These are phyloP conservation scores for Lablab purpureus DNA, from an alignment of 306 rosid species.

Conservation along the genomic window DNA sequence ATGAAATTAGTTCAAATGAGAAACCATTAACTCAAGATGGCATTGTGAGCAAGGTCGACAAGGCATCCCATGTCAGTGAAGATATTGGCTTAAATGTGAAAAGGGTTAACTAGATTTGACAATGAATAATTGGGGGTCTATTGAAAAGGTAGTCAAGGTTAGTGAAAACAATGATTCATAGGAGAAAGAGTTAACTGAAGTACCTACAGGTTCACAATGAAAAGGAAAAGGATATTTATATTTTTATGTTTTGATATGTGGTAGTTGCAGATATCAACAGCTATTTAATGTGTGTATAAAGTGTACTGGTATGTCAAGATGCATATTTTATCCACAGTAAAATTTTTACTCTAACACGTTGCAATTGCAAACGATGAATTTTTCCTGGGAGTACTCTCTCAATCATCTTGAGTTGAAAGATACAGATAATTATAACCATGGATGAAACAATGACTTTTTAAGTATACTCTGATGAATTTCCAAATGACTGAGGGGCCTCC, in stretches of 20 bases:
- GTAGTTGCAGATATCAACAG: background rate
- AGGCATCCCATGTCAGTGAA: slow-evolving; percentile 5
- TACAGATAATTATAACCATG: background rate
- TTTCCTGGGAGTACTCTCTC: background rate
- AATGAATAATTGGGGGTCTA: background rate
- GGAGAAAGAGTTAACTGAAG: slow-evolving; percentile 33
- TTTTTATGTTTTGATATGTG: background rate
- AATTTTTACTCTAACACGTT: background rate
- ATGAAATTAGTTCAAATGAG: slow-evolving; percentile 30
- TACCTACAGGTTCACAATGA: background rate
- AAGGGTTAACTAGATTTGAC: slow-evolving; percentile 27
- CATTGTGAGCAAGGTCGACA: slow-evolving; percentile 12
- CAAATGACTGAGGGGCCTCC: background rate
- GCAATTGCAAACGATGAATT: background rate
- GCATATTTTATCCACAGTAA: background rate
- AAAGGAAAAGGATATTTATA: background rate
- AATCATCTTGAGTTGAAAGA: background rate
- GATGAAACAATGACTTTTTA: background rate
- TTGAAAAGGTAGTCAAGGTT: slow-evolving; percentile 1
- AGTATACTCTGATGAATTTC: background rate
- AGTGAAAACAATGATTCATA: slow-evolving; percentile 25
- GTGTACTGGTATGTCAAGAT: background rate
- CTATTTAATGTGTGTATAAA: background rate
- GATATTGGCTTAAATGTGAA: slow-evolving; percentile 23
- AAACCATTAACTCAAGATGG: slow-evolving; percentile 29